Base-by-base conservation (phyloP, 441 rosid genomes). In the Daphne laureola region DNA sequence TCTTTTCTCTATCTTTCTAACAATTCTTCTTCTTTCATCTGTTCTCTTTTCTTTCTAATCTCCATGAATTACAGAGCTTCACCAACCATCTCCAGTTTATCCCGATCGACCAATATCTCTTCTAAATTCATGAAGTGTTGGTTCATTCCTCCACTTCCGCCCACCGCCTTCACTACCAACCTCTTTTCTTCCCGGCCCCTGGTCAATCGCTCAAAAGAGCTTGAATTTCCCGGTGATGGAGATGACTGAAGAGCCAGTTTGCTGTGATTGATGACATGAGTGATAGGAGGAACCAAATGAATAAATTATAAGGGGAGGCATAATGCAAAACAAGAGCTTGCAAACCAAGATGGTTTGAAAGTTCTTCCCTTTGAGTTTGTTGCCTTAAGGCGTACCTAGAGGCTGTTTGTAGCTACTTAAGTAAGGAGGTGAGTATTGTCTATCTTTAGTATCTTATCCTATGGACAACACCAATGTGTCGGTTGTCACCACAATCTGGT, bases 301-400 rank as follows among this genome's bases (percentile, higher is more conserved):
- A 18, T 1, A 48, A 73, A 66, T 14, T 74, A 73, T 53, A 82
- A 68, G 55, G 68, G 67, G 25, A 78, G 64, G 70, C 72, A 52
- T 18, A 77, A 72, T 57, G 88, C 69, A 8, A 82, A 68, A 59
- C 86, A 71, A 53, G 75, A 72, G 43, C 71, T 77, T 58, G 87
- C 75, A 63, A 79, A 81, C 54, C 81, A 64, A 56, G 82, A 82
- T 64, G 89, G 89, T 17, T 62, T 73, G 1, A 84, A 79, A 64
- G 73, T 80, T 71, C 83, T 80, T 69, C 96, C 93, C 0, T 84
- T 82, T 65, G 96, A 87, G 70, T 87, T 87, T 64, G 78, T 82
- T 57, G 90, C 90, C 52, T 84, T 64, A 90, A 87, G 73, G 83
- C 90, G 13, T 84, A 87, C 68, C 87, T 87, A 65, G 90, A 87